Base-by-base conservation (phyloP, 768 basidiomycete genomes). In the Serendipita indica region DNA sequence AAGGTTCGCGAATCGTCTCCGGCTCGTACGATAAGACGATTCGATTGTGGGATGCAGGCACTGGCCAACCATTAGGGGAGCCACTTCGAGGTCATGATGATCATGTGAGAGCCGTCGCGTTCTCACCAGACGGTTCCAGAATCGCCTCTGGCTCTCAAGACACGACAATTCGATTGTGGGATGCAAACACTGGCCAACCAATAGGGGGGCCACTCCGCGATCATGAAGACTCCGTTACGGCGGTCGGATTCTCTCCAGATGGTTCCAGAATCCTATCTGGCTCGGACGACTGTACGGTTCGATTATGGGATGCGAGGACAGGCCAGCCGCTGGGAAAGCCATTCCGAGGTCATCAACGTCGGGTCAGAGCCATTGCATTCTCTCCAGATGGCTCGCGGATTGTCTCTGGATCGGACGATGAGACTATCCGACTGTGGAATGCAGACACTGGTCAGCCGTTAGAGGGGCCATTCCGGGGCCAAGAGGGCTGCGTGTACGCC, bases 191-290 rank as follows among this genome's bases (percentile, higher is more conserved):
- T 20, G 30, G 30, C 30, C 30, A 5, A 20, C 6, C 4, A 34
- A 22, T 37, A 10, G 35, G 10, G n/a, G 35, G 35, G n/a, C 35
- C 35, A n/a, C 10, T 37, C 10, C 10, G n/a, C 10, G n/a, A n/a
- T n/a, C n/a, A n/a, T n/a, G 35, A 37, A n/a, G 35, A 37, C 35
- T 37, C 35, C n/a, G 35, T 57, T 18, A 34, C 72, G 68, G 70
- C 72, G 18, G 73, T 75, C 56, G 71, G 71, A 1, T 74, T 75
- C 67, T 69, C 71, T 6, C 72, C 74, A 3, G 73, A 73, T 60
- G 73, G 74, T 3, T 68, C 70, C 59, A 65, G 62, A 30, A 66
- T 75, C 52, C 72, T 73, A 7, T 71, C 71, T 13, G 73, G 73
- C 18, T 71, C 69, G 22, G 66, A 73, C 5, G 74, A 75, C 63